Evolutionary conservation across 164 flowering plant species (phyloP).

Genomic region (Amborella trichopoda): DNA sequence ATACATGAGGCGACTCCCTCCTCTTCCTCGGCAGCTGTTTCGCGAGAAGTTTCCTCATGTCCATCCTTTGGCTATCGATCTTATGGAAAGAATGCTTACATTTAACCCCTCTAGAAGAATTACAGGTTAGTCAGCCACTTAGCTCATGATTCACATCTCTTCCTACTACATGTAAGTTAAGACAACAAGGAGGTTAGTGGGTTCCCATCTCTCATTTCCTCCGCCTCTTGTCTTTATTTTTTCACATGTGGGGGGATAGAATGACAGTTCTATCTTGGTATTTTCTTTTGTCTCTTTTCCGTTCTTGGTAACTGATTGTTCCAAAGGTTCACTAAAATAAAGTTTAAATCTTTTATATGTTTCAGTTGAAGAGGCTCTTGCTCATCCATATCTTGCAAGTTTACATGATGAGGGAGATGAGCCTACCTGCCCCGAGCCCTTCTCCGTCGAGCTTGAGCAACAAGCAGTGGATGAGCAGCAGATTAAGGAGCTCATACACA

Average conservation of each 20-base stretch:
- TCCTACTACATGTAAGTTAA: too few relatives aligned
- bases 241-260: too few relatives aligned
- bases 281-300: too few relatives aligned
- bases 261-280: too few relatives aligned
- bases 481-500: slow-evolving; percentile 84
- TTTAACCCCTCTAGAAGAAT: slow-evolving; percentile 81
- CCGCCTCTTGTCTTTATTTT: too few relatives aligned
- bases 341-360: slow-evolving; percentile 4
- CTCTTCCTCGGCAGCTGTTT: slow-evolving; percentile 46
- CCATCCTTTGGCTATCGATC: slow-evolving; percentile 76
- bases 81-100: slow-evolving; percentile 82
- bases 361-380: slow-evolving; percentile 88
- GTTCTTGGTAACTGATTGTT: too few relatives aligned
- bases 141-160: too few relatives aligned
- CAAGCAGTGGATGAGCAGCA: slow-evolving; percentile 65
- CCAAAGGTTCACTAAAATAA: too few relatives aligned
- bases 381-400: slow-evolving; percentile 84
- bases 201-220: too few relatives aligned
- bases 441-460: slow-evolving; percentile 85
- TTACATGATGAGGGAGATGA: slow-evolving; percentile 86
- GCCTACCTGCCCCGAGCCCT: slow-evolving; percentile 63
- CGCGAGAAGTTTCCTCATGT: slow-evolving; percentile 54
- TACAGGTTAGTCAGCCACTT: slow-evolving; percentile 72
- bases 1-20: slow-evolving; percentile 52
- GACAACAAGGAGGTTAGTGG: too few relatives aligned